These are phyloP conservation scores for Porodaedalea pini DNA, from an alignment of 1,284 basidiomycete genomes.

Conservation along the genomic window DNA sequence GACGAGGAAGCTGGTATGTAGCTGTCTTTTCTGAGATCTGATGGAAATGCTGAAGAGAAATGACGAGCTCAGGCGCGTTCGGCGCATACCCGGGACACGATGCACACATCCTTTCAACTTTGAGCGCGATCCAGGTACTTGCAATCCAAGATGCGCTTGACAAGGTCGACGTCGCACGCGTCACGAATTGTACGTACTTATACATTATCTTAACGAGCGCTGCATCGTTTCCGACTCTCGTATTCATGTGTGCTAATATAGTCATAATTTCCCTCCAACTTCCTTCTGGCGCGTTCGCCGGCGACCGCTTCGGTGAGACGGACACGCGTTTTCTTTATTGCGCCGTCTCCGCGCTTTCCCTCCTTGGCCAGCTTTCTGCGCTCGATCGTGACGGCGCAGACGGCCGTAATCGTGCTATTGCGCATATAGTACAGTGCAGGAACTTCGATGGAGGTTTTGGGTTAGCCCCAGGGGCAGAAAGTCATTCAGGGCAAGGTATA, in stretches of 20 bases:
- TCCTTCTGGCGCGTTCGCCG: conserved; percentile 84
- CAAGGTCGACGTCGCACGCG: conserved; percentile 61
- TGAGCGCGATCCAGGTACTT: conserved; percentile 92
- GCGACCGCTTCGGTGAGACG: conserved; percentile 86
- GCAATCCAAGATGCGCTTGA: conserved; percentile 81
- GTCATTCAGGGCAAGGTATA: conserved; percentile 87
- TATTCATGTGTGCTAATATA: conserved; percentile 31
- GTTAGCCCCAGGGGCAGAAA: conserved; percentile 79
- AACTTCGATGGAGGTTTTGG: conserved; percentile 99
- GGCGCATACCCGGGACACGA: conserved; percentile 93
- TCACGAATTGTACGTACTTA: conserved; percentile 66
- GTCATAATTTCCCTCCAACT: conserved; percentile 83
- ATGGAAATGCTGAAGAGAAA: conserved; percentile 8
- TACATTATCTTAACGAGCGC: neutral
- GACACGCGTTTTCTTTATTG: conserved; percentile 93
- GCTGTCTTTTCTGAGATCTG: conserved; percentile 11
- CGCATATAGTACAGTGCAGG: conserved; percentile 72
- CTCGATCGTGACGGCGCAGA: conserved; percentile 30
- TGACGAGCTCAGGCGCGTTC: conserved; percentile 68
- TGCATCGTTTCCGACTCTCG: conserved; percentile 4
- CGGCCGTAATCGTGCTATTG: conserved; percentile 56
- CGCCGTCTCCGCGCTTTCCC: conserved; percentile 76
- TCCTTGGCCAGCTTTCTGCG: conserved; percentile 62
- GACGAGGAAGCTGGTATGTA: conserved; percentile 78
- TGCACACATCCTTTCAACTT: conserved; percentile 82